Evolutionary conservation across 2,329 filamentous ascomycete genomes (phyloP), one percentile per base, ranked within the genome.

Genomic region (Calonectria henricotiae): DNA sequence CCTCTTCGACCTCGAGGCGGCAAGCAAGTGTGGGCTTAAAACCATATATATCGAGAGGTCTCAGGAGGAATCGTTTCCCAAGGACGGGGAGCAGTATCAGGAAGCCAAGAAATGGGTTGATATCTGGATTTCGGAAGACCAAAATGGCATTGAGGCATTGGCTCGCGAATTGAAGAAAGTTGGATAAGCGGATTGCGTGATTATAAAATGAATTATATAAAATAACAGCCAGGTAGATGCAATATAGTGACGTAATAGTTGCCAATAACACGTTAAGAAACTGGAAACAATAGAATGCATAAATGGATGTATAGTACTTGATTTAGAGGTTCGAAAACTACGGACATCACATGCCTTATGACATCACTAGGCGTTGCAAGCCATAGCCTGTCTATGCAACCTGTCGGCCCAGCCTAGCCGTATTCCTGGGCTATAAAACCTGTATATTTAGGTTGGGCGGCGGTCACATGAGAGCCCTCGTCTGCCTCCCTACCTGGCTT

Each of bases 11-110:
- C 82, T 96, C 65, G 83, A 89, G 70, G 92, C 88, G 0, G 94
- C 94, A 5, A 90, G 89, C 75, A 79, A 76, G 2, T 87, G 85
- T 70, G 94, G 94, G 0, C 83, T 95, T 70, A 86, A 88, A 75
- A 94, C 93, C 0, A 86, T 96, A 2, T 96, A 95, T 79, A 89
- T 96, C 3, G 92, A 94, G 82, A 85, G 94, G 68, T 80, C 82
- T 3, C 74, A 80, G 49, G 94, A 97, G 81, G 93, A 95, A 81
- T 85, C 83, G 7, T 92, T 89, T 89, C 76, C 77, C 9, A 64
- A 74, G 20, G 87, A 89, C 5, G 82, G 88, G 27, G 83, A 88
- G 30, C 83, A 85, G 43, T 86, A 88, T 73, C 83, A 83, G 46
- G 85, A 87, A 63, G 85, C 87, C 23, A 89, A 86, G 71, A 73